Conservation (phyloP, 192 early-diverging fungal species). For the Helicostylum pulchrum region DNA sequence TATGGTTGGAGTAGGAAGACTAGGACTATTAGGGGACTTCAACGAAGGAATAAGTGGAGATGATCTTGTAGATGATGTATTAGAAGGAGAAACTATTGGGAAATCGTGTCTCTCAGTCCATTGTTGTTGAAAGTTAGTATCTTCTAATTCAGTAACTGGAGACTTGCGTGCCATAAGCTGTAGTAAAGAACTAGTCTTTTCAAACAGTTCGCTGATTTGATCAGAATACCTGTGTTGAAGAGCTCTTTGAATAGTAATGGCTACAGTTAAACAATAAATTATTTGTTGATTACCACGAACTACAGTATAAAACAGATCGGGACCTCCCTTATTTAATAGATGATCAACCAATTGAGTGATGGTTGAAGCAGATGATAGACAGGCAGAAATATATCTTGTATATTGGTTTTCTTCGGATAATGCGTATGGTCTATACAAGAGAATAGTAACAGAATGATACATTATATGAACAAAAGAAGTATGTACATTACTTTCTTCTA, state of each 20-base stretch:
- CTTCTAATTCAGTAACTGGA: conserved; percentile 9
- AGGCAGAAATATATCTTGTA: neutral
- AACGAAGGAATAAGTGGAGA: conserved; percentile 9
- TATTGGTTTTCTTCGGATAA: neutral
- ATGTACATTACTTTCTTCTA: neutral
- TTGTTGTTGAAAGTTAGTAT: neutral
- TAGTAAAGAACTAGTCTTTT: neutral
- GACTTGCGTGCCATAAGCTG: neutral
- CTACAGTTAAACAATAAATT: conserved; percentile 26
- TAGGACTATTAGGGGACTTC: conserved; percentile 5
- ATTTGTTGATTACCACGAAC: conserved; percentile 30
- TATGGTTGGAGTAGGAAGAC: neutral
- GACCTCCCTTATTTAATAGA: conserved; percentile 1
- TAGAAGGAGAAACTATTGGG: conserved; percentile 1
- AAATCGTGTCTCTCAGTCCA: conserved; percentile 1
- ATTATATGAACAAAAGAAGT: conserved; percentile 18
- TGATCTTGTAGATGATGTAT: conserved; percentile 12
- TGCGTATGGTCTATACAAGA: conserved; percentile 24
- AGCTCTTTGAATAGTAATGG: conserved; percentile 21
- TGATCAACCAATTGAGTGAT: conserved; percentile 16
- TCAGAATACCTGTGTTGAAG: neutral
- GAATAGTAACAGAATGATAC: conserved; percentile 20
- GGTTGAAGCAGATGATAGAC: conserved; percentile 13
- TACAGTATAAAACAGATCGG: conserved; percentile 4
- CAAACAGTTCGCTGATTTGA: neutral